Percentiles rank a stretch among this genome's conserved stretches.
Conservation (phyloP, 345 rosid species). For the Eucalyptus curtisii region DNA sequence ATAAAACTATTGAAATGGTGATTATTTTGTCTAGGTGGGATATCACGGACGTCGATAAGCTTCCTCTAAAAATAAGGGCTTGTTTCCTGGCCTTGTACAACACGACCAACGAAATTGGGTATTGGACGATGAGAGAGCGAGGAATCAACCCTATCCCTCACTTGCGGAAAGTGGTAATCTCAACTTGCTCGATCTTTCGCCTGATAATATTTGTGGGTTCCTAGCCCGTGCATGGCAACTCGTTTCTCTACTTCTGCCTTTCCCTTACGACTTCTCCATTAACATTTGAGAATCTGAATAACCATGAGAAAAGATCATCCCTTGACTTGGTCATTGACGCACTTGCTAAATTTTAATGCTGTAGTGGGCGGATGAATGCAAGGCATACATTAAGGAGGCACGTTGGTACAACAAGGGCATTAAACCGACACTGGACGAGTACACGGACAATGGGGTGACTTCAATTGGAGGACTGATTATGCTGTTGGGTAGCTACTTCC, state of each 20-base stretch:
- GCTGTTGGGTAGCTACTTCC: neutral
- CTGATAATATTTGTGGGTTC: neutral
- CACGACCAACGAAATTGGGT: neutral
- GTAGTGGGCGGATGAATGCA: constrained; percentile 3
- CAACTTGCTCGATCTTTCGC: neutral
- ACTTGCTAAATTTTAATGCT: neutral
- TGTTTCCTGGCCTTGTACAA: neutral
- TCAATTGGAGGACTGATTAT: neutral
- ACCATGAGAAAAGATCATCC: neutral
- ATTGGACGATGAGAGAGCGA: neutral
- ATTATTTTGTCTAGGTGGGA: neutral
- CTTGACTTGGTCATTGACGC: neutral
- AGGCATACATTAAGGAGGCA: neutral
- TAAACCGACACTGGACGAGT: neutral
- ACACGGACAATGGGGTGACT: neutral
- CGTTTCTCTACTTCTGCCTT: neutral
- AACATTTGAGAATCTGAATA: neutral
- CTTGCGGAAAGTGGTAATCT: neutral
- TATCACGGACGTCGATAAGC: neutral
- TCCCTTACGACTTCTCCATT: neutral
- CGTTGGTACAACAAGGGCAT: neutral
- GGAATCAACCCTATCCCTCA: constrained; percentile 4
- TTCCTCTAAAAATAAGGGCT: neutral
- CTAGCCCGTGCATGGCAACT: neutral
- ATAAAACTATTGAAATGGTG: neutral